phyloP scores from a whole-genome alignment of 768 basidiomycete species.

The Atractiella rhizophila region DNA sequence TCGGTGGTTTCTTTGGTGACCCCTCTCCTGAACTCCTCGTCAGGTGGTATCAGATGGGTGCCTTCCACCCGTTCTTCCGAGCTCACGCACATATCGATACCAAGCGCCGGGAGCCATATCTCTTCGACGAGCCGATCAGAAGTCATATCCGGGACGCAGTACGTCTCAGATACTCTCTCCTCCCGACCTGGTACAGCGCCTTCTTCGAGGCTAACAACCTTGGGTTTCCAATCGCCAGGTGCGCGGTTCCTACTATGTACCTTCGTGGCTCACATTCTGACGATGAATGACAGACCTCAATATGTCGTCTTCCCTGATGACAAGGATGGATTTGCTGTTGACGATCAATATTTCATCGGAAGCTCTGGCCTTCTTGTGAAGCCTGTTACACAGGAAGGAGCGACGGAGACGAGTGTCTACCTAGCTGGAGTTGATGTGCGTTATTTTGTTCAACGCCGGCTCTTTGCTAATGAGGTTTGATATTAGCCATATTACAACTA shows the following conservation, averaged over 20 bases:
- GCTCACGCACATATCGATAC: constrained; percentile 96
- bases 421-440: constrained; percentile 53
- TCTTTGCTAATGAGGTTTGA: neutral
- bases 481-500: constrained; percentile 79
- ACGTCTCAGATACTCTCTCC: constrained; percentile 53
- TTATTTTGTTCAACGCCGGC: neutral
- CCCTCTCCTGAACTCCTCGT: constrained; percentile 82
- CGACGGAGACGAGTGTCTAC: constrained; percentile 45
- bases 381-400: constrained; percentile 55
- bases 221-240: constrained; percentile 58
- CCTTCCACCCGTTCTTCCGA: constrained; percentile 90
- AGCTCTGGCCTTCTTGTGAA: constrained; percentile 64
- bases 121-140: constrained; percentile 72
- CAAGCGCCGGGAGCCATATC: constrained; percentile 84
- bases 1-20: constrained; percentile 97
- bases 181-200: constrained; percentile 93
- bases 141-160: constrained; percentile 52
- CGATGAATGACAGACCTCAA: constrained; percentile 57
- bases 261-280: neutral
- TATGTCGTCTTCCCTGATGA: constrained; percentile 83
- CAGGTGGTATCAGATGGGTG: constrained; percentile 89
- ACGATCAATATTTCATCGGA: constrained; percentile 85
- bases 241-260: constrained; percentile 10
- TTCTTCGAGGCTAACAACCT: constrained; percentile 65
- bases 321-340: constrained; percentile 54